Evolutionary conservation across 306 rosid species (phyloP), one percentile per base, ranked within the genome.

Genomic region (Begonia fuchsioides): DNA sequence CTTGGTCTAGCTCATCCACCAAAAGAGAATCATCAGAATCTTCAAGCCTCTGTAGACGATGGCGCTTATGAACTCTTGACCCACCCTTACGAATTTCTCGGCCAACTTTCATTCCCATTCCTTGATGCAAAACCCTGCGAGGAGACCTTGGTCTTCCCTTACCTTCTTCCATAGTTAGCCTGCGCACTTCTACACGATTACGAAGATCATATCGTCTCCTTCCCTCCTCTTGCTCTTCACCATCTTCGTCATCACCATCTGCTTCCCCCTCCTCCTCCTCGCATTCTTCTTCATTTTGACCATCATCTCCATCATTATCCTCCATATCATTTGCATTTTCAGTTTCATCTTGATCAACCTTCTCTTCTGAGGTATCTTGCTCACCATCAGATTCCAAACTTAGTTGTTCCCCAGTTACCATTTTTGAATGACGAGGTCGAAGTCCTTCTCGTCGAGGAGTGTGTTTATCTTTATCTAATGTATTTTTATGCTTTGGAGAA

Each of bases 1-100:
- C 95, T 63, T 84, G 95, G 66, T 90, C 98, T 56, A 84, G 65
- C 70, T 90, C 98, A 66, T 84, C 98, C 65, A 90, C 95, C 35
- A 85, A 93, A 62, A 90, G 93, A 39, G 98, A 90, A 69, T 90
- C 98, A 66, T 90, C 98, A 55, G 98, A 90, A 69, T 90, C 98
- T 52, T 90, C 94, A 41, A 78, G 69, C 61, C 95, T 75, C 12
- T 82, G 52, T 52, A 75, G 54, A n/a, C 92, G 86, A 55, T 82
- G 93, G 44, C 98, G 95, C 71, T 85, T 90, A 58, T 85, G 92
- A 71, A 76, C 97, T 58, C 85, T 77, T 52, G 95, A 74, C 14
- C 95, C 93, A 58, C 93, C 83, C 76, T 80, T 90, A 58, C 98
- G 78, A 10, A 84, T 90, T 68, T 83, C 95, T 76, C 95, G 84